Conservation (phyloP, 768 basidiomycete species). For the Floccularia luteovirens region DNA sequence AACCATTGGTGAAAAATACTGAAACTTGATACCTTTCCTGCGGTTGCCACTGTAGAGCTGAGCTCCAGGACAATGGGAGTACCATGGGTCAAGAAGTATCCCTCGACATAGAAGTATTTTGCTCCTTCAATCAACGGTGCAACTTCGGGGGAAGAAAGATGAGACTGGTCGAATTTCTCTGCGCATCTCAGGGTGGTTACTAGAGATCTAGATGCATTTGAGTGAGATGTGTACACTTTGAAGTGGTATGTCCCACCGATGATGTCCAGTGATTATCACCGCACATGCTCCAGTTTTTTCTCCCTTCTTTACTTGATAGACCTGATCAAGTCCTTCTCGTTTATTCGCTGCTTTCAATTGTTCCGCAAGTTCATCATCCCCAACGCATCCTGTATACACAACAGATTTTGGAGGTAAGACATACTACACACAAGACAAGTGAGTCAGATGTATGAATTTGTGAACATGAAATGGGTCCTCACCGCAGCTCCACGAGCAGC, state of each 20-base stretch:
- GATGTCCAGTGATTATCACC: constrained; percentile 88
- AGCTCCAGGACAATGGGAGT: constrained; percentile 61
- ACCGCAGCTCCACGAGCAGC: constrained; percentile 95
- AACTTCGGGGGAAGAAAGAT: constrained; percentile 70
- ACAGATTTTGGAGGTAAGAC: constrained; percentile 82
- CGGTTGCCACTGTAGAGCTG: constrained; percentile 67
- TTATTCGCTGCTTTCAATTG: constrained; percentile 87
- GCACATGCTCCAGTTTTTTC: constrained; percentile 95
- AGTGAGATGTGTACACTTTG: neutral
- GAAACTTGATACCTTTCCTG: constrained; percentile 54
- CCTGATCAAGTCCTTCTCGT: constrained; percentile 82
- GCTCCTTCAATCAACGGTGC: constrained; percentile 74
- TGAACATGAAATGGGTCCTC: constrained; percentile 19
- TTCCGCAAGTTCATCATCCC: constrained; percentile 85
- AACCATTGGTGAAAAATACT: no score
- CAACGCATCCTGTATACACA: constrained; percentile 92
- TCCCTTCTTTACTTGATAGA: constrained; percentile 83
- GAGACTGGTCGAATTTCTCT: constrained; percentile 79
- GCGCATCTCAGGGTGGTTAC: constrained; percentile 88
- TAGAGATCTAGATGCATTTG: constrained; percentile 54
- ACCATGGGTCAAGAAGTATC: constrained; percentile 97
- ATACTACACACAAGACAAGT: constrained; percentile 50
- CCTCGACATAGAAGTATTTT: constrained; percentile 89
- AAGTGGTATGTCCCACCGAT: constrained; percentile 50
- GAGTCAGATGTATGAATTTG: constrained; percentile 2